Evolutionary conservation across 179 eudicot genomes (phyloP).

Genomic region (Beta corolliflora): DNA sequence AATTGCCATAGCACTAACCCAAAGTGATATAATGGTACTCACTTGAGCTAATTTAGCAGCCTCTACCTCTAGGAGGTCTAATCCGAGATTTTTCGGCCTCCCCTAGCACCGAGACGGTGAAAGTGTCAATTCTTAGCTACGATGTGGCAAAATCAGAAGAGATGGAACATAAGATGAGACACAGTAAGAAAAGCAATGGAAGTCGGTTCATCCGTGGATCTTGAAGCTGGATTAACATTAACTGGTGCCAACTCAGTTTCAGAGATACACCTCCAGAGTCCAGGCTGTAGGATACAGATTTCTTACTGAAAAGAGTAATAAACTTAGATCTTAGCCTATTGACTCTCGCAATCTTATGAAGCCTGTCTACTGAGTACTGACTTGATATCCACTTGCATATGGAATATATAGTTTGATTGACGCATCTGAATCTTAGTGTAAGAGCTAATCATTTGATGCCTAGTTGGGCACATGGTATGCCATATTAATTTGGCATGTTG

Average conservation of each 20-base stretch:
- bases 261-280: neutral
- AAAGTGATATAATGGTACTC: neutral
- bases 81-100: neutral
- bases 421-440: slow-evolving; percentile 11
- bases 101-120: neutral
- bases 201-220: neutral
- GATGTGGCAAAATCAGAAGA: neutral
- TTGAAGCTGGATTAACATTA: neutral
- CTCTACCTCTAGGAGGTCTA: neutral
- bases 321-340: slow-evolving; percentile 9
- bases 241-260: neutral
- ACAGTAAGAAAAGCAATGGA: neutral
- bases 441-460: slow-evolving; percentile 22
- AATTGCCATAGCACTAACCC: neutral
- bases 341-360: neutral
- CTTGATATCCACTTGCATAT: slow-evolving; percentile 2
- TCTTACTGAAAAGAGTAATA: neutral
- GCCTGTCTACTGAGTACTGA: neutral
- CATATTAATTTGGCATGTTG: slow-evolving; percentile 1
- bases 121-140: neutral
- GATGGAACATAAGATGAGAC: neutral
- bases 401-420: neutral
- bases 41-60: neutral
- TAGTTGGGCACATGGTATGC: slow-evolving; percentile 28
- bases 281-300: neutral